Evolutionary conservation across 768 basidiomycete species (phyloP).

Genomic region (Pleurotus sapidus): DNA sequence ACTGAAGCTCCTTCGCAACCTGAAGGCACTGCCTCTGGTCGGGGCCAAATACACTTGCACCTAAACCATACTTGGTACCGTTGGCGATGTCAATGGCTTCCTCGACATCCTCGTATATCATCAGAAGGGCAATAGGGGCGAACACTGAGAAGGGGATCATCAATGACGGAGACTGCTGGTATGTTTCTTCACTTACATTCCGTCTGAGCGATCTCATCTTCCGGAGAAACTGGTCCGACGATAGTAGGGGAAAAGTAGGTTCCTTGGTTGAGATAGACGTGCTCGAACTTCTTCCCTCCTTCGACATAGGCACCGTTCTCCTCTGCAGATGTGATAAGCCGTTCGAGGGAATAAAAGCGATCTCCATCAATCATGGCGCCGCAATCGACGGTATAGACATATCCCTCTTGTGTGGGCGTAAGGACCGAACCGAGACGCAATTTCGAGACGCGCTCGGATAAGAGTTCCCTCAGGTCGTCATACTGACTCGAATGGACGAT

Average conservation of each 20-base stretch:
- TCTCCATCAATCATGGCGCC: constrained; percentile 83
- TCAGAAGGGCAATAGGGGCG: constrained; percentile 86
- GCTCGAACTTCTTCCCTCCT: constrained; percentile 66
- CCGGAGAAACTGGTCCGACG: constrained; percentile 69
- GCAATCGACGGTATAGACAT: constrained; percentile 73
- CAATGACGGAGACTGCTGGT: not conserved
- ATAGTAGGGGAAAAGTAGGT: constrained; percentile 88
- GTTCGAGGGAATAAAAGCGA: constrained; percentile 67
- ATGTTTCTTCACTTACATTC: constrained; percentile 58
- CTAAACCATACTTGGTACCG: constrained; percentile 83
- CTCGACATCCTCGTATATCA: constrained; percentile 80
- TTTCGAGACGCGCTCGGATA: constrained; percentile 60
- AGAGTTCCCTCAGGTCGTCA: constrained; percentile 64
- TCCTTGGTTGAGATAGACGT: constrained; percentile 67
- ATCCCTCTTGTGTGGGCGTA: constrained; percentile 62
- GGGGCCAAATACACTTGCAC: constrained; percentile 92
- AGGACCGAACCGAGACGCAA: constrained; percentile 81
- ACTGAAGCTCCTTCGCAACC: constrained; percentile 80
- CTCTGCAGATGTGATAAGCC: constrained; percentile 66
- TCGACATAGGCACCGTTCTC: constrained; percentile 61
- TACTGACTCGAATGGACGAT: constrained; percentile 81
- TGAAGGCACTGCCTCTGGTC: constrained; percentile 74
- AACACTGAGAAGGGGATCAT: constrained; percentile 59
- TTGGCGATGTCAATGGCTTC: constrained; percentile 90
- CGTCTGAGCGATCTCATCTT: constrained; percentile 73